Base-by-base conservation (phyloP, 139 green algal genomes). In the Tetradesmus obliquus region DNA sequence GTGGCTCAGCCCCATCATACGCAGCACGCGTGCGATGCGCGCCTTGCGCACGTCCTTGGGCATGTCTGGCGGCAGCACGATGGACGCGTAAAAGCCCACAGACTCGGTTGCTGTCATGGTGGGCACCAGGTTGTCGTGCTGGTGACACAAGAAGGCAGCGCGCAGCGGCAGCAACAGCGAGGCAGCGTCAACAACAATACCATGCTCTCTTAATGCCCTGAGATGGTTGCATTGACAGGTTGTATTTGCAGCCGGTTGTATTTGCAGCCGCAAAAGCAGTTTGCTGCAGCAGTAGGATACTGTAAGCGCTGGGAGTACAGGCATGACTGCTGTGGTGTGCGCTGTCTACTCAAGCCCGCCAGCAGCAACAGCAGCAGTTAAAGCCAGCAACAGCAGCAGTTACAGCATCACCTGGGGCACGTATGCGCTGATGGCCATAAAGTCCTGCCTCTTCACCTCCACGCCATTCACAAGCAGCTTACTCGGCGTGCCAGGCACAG, bases 41-140 rank as follows among this genome's bases (percentile, higher is more conserved):
- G 76, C 83, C 12, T 71, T 22, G 54, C 87, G 76, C 15, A 24
- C 87, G 15, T 51, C 82, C 17, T 71, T 74, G 0, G 22, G 9
- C 45, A 69, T 88, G 60, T 80, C 45, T 58, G 82, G 55, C 32
- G 91, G 90, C 83, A 89, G 79, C 9, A 94, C 69, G 1, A 94
- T 69, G 15, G 55, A 53, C 5, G 92, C 90, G 55, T 94, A 94
- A 87, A 94, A 94, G 8, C 24, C 22, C 2, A 93, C 57, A 4
- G 90, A 88, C 87, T 94, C 92, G 1, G 87, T n/a, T 0, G 85
- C 71, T 32, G 92, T 94, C 92, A 94, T 94, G 13, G 92, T 94
- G 12, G 92, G 90, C 45, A 94, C 84, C n/a, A 94, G 92, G 74
- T 94, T 94, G 87, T 94, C 92, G 51, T 91, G 90, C 93, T 91